These are phyloP conservation scores for Beauveria bassiana DNA, from an alignment of 2,329 filamentous ascomycete genomes.

Conservation along the genomic window DNA sequence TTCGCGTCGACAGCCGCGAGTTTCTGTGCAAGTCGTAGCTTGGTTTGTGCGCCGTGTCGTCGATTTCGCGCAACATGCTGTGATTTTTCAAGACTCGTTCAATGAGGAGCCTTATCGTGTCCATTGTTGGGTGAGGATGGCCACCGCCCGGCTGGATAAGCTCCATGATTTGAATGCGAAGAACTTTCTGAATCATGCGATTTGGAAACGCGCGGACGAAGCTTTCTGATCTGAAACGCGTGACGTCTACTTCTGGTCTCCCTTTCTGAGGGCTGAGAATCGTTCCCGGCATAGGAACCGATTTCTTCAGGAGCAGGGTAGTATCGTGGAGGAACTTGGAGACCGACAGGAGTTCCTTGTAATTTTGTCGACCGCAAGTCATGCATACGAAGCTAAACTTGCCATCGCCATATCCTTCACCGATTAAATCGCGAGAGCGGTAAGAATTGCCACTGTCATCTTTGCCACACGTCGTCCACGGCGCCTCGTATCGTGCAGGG, in stretches of 20 bases:
- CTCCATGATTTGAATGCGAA: constrained; percentile 34
- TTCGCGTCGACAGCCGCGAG: constrained; percentile 43
- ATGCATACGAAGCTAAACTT: constrained; percentile 43
- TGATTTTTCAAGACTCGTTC: constrained; percentile 35
- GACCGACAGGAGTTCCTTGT: constrained; percentile 50
- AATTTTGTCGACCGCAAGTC: constrained; percentile 41
- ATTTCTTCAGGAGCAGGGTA: constrained; percentile 34
- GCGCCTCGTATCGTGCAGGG: constrained; percentile 30
- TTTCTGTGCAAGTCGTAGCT: constrained; percentile 18
- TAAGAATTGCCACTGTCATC: constrained; percentile 35
- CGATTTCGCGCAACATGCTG: constrained; percentile 31
- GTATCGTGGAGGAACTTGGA: constrained; percentile 54
- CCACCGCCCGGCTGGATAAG: constrained; percentile 25
- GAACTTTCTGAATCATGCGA: constrained; percentile 39
- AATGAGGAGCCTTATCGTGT: constrained; percentile 42
- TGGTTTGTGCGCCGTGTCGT: constrained; percentile 19
- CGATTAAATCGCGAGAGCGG: constrained; percentile 24
- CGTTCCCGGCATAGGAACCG: constrained; percentile 59
- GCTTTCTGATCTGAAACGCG: neutral
- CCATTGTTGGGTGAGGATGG: constrained; percentile 35
- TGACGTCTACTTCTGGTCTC: constrained; percentile 30
- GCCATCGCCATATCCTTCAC: constrained; percentile 54
- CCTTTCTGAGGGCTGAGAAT: constrained; percentile 49
- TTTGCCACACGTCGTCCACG: constrained; percentile 51
- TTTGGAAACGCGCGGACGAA: constrained; percentile 47